Percentiles rank a stretch among this genome's conserved stretches.
Conservation (phyloP, 148 eudicot species). For the Spergularia bocconei region DNA sequence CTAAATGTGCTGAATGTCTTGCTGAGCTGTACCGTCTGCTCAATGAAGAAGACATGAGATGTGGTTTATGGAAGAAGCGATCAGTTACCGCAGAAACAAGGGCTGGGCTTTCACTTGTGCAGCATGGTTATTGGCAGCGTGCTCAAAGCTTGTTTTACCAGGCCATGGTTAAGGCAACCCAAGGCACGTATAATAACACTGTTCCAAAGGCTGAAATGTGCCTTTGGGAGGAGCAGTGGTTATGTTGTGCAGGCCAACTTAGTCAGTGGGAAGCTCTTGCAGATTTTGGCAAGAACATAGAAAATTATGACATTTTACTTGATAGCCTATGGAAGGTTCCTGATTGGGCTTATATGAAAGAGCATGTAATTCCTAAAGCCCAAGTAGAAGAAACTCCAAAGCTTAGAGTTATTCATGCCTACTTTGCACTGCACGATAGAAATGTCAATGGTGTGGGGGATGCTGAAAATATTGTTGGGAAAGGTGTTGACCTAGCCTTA, state of each 20-base stretch:
- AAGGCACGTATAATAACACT: conserved; percentile 90
- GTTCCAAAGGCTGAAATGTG: conserved; percentile 99
- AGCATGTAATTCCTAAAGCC: conserved; percentile 86
- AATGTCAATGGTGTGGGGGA: conserved; percentile 77
- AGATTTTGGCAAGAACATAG: conserved; percentile 89
- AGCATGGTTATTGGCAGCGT: conserved; percentile 98
- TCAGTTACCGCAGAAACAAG: conserved; percentile 90
- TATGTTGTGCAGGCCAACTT: conserved; percentile 89
- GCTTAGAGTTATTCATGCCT: conserved; percentile 87
- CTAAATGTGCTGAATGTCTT: conserved; percentile 91
- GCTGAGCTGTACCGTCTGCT: conserved; percentile 97
- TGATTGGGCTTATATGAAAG: conserved; percentile 92
- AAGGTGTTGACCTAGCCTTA: conserved; percentile 91
- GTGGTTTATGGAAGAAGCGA: conserved; percentile 96
- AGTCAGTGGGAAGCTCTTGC: conserved; percentile 94
- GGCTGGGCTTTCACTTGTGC: conserved; percentile 95
- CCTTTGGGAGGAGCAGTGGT: conserved; percentile 99
- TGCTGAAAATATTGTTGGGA: conserved; percentile 84
- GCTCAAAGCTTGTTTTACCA: conserved; percentile 96
- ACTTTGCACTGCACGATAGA: conserved; percentile 93
- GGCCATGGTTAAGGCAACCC: conserved; percentile 98
- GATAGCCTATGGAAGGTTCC: conserved; percentile 98
- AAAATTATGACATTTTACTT: conserved; percentile 86
- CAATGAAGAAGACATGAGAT: conserved; percentile 99
- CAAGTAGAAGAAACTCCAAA: conserved; percentile 98